phyloP scores from a whole-genome alignment of 2,329 filamentous ascomycete species.

The Fusarium neocosmosporiellum region DNA sequence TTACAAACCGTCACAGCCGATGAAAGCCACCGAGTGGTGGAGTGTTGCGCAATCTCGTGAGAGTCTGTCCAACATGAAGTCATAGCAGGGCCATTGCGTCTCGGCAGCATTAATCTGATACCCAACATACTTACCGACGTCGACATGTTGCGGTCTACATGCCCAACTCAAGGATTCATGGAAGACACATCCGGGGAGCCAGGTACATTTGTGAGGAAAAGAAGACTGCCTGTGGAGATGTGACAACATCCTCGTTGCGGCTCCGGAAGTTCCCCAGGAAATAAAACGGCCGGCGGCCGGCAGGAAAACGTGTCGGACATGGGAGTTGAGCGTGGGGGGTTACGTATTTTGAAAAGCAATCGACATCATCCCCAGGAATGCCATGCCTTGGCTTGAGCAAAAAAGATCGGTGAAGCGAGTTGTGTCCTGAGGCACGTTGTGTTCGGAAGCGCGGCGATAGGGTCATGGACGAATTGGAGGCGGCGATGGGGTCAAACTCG shows the following conservation, averaged over 20 bases:
- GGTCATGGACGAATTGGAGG: background rate
- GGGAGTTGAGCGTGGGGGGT: conserved; percentile 5
- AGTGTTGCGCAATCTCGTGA: conserved; percentile 21
- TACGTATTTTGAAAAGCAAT: background rate
- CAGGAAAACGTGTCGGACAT: background rate
- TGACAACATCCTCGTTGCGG: conserved; percentile 16
- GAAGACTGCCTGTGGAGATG: conserved; percentile 12
- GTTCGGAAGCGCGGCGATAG: conserved; percentile 8
- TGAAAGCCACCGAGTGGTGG: conserved; percentile 19
- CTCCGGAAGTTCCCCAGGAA: conserved; percentile 35
- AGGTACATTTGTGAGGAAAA: conserved; percentile 4
- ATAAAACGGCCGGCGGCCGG: conserved; percentile 20
- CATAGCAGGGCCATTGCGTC: background rate
- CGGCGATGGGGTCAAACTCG: background rate
- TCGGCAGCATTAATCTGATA: background rate
- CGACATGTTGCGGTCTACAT: conserved; percentile 7
- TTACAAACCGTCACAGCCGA: background rate
- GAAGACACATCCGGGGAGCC: background rate
- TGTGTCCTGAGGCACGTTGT: background rate
- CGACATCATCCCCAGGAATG: background rate
- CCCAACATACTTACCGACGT: background rate
- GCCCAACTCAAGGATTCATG: background rate
- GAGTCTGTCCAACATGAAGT: conserved; percentile 18
- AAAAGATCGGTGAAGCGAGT: conserved; percentile 6
- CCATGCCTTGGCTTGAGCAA: background rate